A percentile compares a stretch with the other conserved stretches of the same genome.
Conservation (phyloP, 768 basidiomycete species). For the Boletales sp. region DNA sequence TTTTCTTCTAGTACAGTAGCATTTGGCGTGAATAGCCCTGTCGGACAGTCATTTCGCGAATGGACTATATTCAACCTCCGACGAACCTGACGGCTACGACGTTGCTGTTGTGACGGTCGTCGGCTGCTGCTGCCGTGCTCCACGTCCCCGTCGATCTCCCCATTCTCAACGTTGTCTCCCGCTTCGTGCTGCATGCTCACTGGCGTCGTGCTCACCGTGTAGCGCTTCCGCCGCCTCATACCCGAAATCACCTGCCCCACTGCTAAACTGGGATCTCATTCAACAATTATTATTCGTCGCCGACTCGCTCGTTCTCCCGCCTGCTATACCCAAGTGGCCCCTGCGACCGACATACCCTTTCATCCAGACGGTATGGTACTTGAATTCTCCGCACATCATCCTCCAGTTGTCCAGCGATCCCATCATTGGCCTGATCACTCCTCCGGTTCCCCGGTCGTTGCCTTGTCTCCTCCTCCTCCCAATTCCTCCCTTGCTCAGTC, state of each 20-base stretch:
- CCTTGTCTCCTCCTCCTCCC: constrained; percentile 30
- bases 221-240: constrained; percentile 1
- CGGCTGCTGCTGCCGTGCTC: neutral
- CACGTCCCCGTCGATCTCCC: constrained; percentile 6
- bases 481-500: constrained; percentile 31
- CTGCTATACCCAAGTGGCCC: neutral
- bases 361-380: constrained; percentile 23
- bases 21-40: constrained; percentile 10
- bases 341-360: neutral
- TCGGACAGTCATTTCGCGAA: constrained; percentile 5
- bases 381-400: constrained; percentile 29
- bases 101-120: constrained; percentile 5
- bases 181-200: constrained; percentile 11
- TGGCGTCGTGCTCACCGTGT: constrained; percentile 8
- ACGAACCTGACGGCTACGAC: constrained; percentile 15
- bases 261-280: constrained; percentile 14
- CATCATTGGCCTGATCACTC: constrained; percentile 34
- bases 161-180: constrained; percentile 8
- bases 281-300: constrained; percentile 7
- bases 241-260: constrained; percentile 5
- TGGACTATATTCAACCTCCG: constrained; percentile 27
- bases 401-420: constrained; percentile 26
- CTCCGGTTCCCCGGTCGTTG: constrained; percentile 16
- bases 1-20: neutral
- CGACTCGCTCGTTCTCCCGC: neutral